These are phyloP conservation scores for Orbilia oligospora DNA, from an alignment of 2,329 filamentous ascomycete genomes.

Conservation along the genomic window DNA sequence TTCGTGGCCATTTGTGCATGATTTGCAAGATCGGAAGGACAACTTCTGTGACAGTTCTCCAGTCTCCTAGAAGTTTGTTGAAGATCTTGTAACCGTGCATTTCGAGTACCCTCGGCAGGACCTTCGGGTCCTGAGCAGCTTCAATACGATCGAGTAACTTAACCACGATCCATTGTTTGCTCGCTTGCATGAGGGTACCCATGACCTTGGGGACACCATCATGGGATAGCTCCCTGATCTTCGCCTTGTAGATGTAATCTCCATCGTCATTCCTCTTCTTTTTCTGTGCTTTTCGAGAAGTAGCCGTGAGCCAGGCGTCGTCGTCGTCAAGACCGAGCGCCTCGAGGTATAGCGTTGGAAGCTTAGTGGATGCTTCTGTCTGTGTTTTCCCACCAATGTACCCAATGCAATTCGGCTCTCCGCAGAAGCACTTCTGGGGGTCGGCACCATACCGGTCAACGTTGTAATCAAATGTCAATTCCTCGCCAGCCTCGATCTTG, in stretches of 20 bases:
- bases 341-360: constrained; percentile 90
- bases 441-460: constrained; percentile 98
- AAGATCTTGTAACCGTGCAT: constrained; percentile 98
- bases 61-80: constrained; percentile 86
- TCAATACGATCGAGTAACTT: constrained; percentile 93
- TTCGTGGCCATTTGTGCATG: constrained; percentile 85
- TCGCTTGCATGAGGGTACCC: constrained; percentile 96
- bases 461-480: constrained; percentile 99
- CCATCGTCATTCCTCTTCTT: constrained; percentile 98
- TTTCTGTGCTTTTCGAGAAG: constrained; percentile 84
- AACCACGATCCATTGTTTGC: constrained; percentile 99
- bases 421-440: constrained; percentile 96
- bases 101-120: constrained; percentile 88
- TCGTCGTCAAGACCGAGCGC: constrained; percentile 94
- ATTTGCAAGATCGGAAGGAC: constrained; percentile 91
- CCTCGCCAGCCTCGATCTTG: constrained; percentile 86
- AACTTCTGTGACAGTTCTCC: constrained; percentile 90
- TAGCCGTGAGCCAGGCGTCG: constrained; percentile 90
- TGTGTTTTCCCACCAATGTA: constrained; percentile 98
- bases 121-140: constrained; percentile 85
- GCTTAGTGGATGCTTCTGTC: constrained; percentile 88
- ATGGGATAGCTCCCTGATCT: constrained; percentile 80
- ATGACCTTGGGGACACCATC: constrained; percentile 94
- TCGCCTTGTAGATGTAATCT: constrained; percentile 85
- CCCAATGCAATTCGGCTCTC: constrained; percentile 91